Evolutionary conservation across 371 early-diverging fungal species (phyloP).

Genomic region (Phascolomyces articulosus): DNA sequence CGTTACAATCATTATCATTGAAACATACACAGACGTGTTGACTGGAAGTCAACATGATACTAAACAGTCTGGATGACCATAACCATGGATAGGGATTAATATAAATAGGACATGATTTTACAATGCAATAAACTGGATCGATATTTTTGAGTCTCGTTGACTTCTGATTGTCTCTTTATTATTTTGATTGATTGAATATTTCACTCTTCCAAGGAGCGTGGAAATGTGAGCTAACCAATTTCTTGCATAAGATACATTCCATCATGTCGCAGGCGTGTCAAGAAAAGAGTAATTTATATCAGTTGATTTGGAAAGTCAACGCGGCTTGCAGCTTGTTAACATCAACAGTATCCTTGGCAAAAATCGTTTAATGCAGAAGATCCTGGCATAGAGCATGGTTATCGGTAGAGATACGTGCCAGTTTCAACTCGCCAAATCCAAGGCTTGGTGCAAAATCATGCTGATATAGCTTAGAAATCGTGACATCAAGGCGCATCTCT

Average conservation of each 20-base stretch:
- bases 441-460: conserved; percentile 16
- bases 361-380: neutral
- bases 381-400: conserved; percentile 6
- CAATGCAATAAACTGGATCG: no score
- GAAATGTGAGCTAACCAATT: conserved; percentile 16
- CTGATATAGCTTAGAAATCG: conserved; percentile 12
- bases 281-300: conserved; percentile 1
- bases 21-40: no score
- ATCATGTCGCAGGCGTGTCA: conserved; percentile 4
- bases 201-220: conserved; percentile 3
- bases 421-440: neutral
- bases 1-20: no score
- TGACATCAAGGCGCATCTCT: conserved; percentile 10
- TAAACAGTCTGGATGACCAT: no score
- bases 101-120: no score
- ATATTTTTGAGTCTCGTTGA: no score
- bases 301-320: conserved; percentile 1
- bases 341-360: conserved; percentile 8
- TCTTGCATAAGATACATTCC: no score
- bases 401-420: neutral
- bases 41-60: no score
- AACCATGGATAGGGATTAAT: no score
- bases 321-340: neutral
- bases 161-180: no score
- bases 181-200: no score